phyloP scores from a whole-genome alignment of 2,329 filamentous ascomycete genomes.

The Scleromitrula shiraiana region DNA sequence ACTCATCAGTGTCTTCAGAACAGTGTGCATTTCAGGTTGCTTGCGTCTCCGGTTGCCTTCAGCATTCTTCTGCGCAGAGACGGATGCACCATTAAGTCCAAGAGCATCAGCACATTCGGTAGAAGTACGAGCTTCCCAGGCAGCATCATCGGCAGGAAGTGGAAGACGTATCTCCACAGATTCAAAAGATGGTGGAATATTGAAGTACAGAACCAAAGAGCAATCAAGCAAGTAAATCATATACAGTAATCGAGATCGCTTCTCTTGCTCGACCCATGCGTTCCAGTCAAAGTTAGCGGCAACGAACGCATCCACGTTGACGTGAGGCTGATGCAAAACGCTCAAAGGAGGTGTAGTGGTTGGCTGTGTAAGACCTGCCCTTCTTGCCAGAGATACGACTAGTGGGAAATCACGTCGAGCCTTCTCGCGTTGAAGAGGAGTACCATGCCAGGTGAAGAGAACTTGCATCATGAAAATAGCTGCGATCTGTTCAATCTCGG shows the following conservation, averaged over 20 bases:
- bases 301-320: slow-evolving; percentile 39
- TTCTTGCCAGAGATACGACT: slow-evolving; percentile 49
- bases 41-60: slow-evolving; percentile 55
- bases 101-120: slow-evolving; percentile 57
- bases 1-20: slow-evolving; percentile 53
- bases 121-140: slow-evolving; percentile 58
- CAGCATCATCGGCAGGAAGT: slow-evolving; percentile 64
- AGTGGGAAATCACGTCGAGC: slow-evolving; percentile 51
- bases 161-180: slow-evolving; percentile 56
- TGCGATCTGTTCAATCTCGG: slow-evolving; percentile 58
- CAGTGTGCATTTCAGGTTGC: slow-evolving; percentile 56
- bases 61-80: slow-evolving; percentile 48
- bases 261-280: slow-evolving; percentile 64
- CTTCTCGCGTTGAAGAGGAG: slow-evolving; percentile 53
- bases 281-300: slow-evolving; percentile 54
- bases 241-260: slow-evolving; percentile 56
- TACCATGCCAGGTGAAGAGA: slow-evolving; percentile 64
- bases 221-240: slow-evolving; percentile 57
- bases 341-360: slow-evolving; percentile 46
- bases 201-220: slow-evolving; percentile 64
- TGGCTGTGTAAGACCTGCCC: slow-evolving; percentile 47
- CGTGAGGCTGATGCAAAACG: slow-evolving; percentile 49
- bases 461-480: slow-evolving; percentile 54
- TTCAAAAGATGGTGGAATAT: slow-evolving; percentile 55
- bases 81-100: slow-evolving; percentile 50